Evolutionary conservation across 768 basidiomycete species (phyloP).

Genomic region (Mycena indigotica): DNA sequence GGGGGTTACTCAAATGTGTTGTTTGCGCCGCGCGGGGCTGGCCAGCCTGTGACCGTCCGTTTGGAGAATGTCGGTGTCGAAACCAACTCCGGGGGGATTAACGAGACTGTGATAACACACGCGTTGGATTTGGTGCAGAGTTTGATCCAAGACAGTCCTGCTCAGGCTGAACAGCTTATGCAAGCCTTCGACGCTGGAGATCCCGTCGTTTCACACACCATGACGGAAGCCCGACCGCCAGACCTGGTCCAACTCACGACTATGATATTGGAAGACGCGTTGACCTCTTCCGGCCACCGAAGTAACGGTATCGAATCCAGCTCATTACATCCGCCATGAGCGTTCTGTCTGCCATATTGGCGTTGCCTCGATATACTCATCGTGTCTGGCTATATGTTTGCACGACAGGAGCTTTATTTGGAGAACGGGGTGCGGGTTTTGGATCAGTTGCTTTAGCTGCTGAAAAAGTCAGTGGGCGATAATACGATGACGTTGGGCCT

Average conservation of each 20-base stretch:
- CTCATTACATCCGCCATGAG: slow-evolving; percentile 82
- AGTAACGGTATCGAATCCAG: slow-evolving; percentile 49
- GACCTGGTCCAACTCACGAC: slow-evolving; percentile 81
- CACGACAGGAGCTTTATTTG: slow-evolving; percentile 76
- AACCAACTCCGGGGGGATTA: slow-evolving; percentile 52
- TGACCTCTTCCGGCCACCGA: slow-evolving; percentile 52
- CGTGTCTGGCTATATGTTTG: slow-evolving; percentile 89
- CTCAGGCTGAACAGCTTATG: slow-evolving; percentile 66
- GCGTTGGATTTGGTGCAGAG: slow-evolving; percentile 80
- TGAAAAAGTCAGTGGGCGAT: slow-evolving; percentile 71
- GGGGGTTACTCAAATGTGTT: slow-evolving; percentile 55
- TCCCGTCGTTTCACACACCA: slow-evolving; percentile 53
- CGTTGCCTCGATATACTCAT: slow-evolving; percentile 72
- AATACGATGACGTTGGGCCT: slow-evolving; percentile 83
- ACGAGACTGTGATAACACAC: slow-evolving; percentile 68
- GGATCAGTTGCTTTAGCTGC: slow-evolving; percentile 67
- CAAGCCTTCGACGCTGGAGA: slow-evolving; percentile 63
- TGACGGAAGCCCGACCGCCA: slow-evolving; percentile 56
- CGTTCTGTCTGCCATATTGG: slow-evolving; percentile 75
- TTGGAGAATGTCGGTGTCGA: slow-evolving; percentile 78
- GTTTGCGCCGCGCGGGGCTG: slow-evolving; percentile 46
- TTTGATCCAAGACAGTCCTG: slow-evolving; percentile 70
- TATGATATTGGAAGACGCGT: slow-evolving; percentile 79
- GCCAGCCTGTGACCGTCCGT: slow-evolving; percentile 42
- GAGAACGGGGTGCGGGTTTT: slow-evolving; percentile 55